Conservation (phyloP, 1,284 basidiomycete genomes). For the Ganoderma leucocontextum region DNA sequence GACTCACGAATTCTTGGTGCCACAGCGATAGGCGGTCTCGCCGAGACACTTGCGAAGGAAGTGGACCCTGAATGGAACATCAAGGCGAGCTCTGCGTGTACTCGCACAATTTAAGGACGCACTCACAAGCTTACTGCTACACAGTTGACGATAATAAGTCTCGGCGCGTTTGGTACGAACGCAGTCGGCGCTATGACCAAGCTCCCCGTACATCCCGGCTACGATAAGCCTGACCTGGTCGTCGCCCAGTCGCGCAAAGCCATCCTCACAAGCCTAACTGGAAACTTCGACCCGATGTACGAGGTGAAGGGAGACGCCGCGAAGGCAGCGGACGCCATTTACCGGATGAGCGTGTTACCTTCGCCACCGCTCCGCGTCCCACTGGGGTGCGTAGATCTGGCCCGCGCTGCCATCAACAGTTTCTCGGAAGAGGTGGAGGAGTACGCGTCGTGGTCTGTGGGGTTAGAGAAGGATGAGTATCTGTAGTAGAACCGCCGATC, state of each 20-base stretch:
- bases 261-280: conserved; percentile 10
- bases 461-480: conserved; percentile 23
- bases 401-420: not conserved
- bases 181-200: conserved; percentile 15
- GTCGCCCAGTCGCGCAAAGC: conserved; percentile 16
- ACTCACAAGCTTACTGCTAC: no score
- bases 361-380: conserved; percentile 41
- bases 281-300: conserved; percentile 2
- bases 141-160: conserved; percentile 22
- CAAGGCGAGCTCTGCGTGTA: conserved; percentile 37
- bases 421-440: conserved; percentile 27
- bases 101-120: not conserved
- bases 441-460: conserved; percentile 42
- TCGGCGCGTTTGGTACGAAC: conserved; percentile 25
- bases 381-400: conserved; percentile 30
- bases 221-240: conserved; percentile 12
- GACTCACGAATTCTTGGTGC: not conserved
- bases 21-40: conserved; percentile 43
- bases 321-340: conserved; percentile 15
- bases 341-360: conserved; percentile 20
- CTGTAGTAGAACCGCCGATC: not conserved
- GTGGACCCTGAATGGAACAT: conserved; percentile 52
- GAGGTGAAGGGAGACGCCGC: conserved; percentile 18
- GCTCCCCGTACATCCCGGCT: conserved; percentile 21
- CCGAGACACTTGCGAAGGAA: conserved; percentile 43